Base-by-base conservation (phyloP, 1,284 basidiomycete genomes). In the Trichosporon faecale region DNA sequence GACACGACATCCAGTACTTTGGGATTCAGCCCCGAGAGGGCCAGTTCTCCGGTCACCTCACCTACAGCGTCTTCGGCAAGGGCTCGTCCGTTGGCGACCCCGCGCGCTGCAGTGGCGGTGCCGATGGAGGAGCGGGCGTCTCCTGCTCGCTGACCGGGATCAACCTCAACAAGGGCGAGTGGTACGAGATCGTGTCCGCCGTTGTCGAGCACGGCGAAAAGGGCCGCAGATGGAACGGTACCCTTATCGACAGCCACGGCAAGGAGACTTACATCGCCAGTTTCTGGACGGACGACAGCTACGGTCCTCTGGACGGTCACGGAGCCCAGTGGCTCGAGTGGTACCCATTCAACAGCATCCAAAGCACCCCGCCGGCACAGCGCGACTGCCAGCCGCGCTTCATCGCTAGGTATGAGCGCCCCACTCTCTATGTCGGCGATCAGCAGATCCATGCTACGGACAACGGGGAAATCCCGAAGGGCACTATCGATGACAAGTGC, bases 171-270 rank as follows among this genome's bases (percentile, higher is more conserved):
- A 18, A 11, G n/a, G 66, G 66, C 9, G 57, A 66, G 7, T 70
- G 68, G 68, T 70, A 70, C 68, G 35, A 18, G 3, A 70, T 70
- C 37, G 21, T 23, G 6, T 55, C 61, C 11, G 55, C 12, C 7
- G 68, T 70, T n/a, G 65, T 67, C 18, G 60, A 49, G 65, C 35
- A 21, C 16, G 31, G 5, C 16, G 9, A 57, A 14, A 35, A 65
- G 46, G 68, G 68, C 9, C 65, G 65, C 46, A 60, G 66, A 33
- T 70, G 68, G 68, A 66, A 70, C 60, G 68, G 68, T n/a, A 70
- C 68, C 2, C 18, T 70, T 14, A 31, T 64, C 33, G 68, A 70
- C 49, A 57, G 66, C 27, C 23, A 40, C n/a, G 61, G 68, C 16
- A 25, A 6, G 31, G 14, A n/a, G 6, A 67, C 66, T 1, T 64